phyloP scores from a whole-genome alignment of 2,329 filamentous ascomycete genomes.

The Phaeomoniella chlamydospora region DNA sequence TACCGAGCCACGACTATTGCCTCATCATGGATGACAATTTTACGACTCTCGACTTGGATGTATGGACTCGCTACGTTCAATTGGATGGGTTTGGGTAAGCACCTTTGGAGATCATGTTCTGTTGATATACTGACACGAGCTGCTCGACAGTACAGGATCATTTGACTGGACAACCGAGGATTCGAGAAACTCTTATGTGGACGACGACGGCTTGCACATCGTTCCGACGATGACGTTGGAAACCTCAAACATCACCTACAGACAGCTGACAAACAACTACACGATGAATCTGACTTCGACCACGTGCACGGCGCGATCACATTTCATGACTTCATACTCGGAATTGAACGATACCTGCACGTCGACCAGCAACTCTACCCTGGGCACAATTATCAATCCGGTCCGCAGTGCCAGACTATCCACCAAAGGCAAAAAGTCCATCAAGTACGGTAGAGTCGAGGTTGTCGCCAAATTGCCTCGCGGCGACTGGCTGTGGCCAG shows the following conservation, averaged over 20 bases:
- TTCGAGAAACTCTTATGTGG: constrained; percentile 31
- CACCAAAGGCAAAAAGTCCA: constrained; percentile 31
- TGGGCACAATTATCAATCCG: constrained; percentile 33
- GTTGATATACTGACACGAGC: no score
- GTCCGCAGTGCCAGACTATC: constrained; percentile 34
- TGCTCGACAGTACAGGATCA: no score
- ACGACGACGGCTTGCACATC: constrained; percentile 36
- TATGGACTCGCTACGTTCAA: constrained; percentile 38
- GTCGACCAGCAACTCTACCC: constrained; percentile 24
- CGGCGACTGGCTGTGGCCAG: constrained; percentile 43
- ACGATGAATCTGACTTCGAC: constrained; percentile 29
- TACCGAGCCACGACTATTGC: no score
- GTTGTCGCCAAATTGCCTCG: constrained; percentile 37
- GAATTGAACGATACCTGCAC: no score
- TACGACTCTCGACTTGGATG: constrained; percentile 23
- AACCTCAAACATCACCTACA: constrained; percentile 15
- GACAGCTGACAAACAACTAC: constrained; percentile 7
- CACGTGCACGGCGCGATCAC: no score
- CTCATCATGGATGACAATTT: constrained; percentile 38
- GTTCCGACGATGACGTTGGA: constrained; percentile 35
- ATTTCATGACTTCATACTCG: no score
- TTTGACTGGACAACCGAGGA: constrained; percentile 42
- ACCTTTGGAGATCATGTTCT: no score
- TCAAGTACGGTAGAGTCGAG: constrained; percentile 38
- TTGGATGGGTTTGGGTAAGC: constrained; percentile 31